These are phyloP conservation scores for Vigna radiata DNA, from an alignment of 306 rosid species.

Conservation along the genomic window DNA sequence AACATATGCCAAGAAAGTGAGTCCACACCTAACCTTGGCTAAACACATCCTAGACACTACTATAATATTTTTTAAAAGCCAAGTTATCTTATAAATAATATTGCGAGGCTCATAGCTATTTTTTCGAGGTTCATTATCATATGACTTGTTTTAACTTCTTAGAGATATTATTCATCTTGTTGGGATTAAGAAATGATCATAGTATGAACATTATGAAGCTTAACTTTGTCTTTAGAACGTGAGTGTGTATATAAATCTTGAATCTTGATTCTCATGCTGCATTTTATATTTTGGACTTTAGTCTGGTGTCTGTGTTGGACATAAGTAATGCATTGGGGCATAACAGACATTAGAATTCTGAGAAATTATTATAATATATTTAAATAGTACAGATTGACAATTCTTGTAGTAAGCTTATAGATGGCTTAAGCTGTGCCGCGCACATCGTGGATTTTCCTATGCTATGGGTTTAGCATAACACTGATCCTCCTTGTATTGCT, in stretches of 20 bases:
- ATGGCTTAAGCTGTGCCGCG: neutral
- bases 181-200: neutral
- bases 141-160: neutral
- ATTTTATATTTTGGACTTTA: neutral
- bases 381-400: slow-evolving; percentile 7
- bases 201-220: too few species aligned
- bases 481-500: slow-evolving; percentile 5
- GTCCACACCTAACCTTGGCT: too few species aligned
- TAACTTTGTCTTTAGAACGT: too few species aligned
- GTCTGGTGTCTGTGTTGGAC: neutral
- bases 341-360: slow-evolving; percentile 1
- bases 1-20: too few species aligned
- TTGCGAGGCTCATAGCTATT: too few species aligned
- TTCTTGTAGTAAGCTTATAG: neutral
- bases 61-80: neutral
- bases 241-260: neutral
- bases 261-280: neutral
- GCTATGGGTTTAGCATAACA: slow-evolving; percentile 1
- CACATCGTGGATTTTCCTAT: slow-evolving; percentile 9
- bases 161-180: neutral
- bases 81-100: too few species aligned
- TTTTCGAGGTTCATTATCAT: neutral
- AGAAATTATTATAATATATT: neutral
- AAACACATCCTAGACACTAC: too few species aligned
- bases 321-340: slow-evolving; percentile 3